Evolutionary conservation across 106 monocot genomes (phyloP), one percentile per base, ranked within the genome.

Genomic region (Dioscorea dumetorum): DNA sequence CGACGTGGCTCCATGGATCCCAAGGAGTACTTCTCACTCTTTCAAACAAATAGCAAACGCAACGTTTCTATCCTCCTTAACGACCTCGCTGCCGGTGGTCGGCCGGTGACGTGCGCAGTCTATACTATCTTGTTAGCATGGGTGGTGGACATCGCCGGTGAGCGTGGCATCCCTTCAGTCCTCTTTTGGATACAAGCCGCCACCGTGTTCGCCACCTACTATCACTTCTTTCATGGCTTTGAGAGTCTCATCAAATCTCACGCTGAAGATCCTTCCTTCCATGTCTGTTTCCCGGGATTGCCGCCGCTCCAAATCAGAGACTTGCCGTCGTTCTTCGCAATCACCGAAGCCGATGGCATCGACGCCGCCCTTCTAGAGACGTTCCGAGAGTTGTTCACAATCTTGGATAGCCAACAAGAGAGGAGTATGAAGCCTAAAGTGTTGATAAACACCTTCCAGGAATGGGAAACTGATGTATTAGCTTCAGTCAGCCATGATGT

Each of bases 151-250:
- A 68, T 87, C 0, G 89, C 82, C 0, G 24, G 58, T 2, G 51
- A 61, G 2, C 74, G 70, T 48, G 73, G 63, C 24, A 28, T 87
- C 63, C 84, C 79, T 5, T 64, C 67, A 2, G 62, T 54, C 4
- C 64, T 70, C 13, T 82, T 70, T 61, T 90, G 93, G 89, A 82
- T 86, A 63, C 93, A 94, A 57, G 78, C 90, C 0, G 93, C 84
- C 35, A 62, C 79, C 49, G 75, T 80, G 49, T 81, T 93, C 64
- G 81, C 78, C 32, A 34, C 73, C 23, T 93, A 83, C 69, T 75
- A 85, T 71, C 78, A 83, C 80, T 78, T 64, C 71, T 91, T 83
- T 77, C 76, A 80, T 13, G 82, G 72, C 33, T 64, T 80, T 72
- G 54, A 57, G 22, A 49, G 14, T 8, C 57, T 73, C 28, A 57